Evolutionary conservation across 352 stramenopile species (phyloP).

Genomic region (Globisporangium abappressorium): DNA sequence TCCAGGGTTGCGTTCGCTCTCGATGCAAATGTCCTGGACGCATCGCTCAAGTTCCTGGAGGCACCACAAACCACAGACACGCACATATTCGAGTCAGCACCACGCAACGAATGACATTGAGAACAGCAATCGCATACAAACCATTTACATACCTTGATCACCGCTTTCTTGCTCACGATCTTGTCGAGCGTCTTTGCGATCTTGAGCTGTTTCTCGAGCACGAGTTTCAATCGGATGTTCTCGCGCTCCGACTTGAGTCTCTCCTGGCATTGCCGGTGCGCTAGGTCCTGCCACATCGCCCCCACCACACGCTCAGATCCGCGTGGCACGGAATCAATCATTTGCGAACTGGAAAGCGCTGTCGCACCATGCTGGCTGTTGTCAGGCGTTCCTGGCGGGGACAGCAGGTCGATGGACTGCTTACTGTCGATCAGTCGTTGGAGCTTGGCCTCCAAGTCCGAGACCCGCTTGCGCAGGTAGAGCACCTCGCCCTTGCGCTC

Average conservation of each 20-base stretch:
- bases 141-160: constrained; percentile 12
- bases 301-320: neutral
- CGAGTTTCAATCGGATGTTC: constrained; percentile 47
- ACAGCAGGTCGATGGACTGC: neutral
- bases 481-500: constrained; percentile 26
- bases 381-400: neutral
- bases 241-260: constrained; percentile 28
- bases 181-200: constrained; percentile 38
- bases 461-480: constrained; percentile 26
- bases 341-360: neutral
- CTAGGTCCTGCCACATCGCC: constrained; percentile 8
- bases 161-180: constrained; percentile 37
- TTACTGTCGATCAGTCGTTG: constrained; percentile 8
- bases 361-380: neutral
- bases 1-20: neutral
- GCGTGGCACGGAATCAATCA: neutral
- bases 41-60: neutral
- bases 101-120: neutral
- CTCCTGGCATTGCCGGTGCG: neutral
- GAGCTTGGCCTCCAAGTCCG: constrained; percentile 19
- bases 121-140: neutral
- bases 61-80: neutral
- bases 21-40: neutral
- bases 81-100: neutral
- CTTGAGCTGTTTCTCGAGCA: constrained; percentile 50